Conservation (phyloP, 768 basidiomycete genomes). For the Lactarius pseudohatsudake region DNA sequence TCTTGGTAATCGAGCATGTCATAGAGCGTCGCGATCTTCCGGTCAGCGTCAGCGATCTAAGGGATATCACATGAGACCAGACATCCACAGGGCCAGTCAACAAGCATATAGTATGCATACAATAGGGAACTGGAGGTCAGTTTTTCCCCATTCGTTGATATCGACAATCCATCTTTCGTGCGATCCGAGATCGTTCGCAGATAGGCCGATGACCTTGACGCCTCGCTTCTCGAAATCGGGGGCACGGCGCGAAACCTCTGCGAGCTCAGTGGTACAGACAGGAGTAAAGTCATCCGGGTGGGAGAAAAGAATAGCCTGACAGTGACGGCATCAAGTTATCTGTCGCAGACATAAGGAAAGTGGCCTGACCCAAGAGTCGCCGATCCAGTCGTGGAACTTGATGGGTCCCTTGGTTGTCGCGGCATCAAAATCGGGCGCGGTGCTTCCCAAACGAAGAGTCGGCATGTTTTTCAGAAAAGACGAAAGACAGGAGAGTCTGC, state of each 20-base stretch:
- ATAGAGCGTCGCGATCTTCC: conserved; percentile 81
- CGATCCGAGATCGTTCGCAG: conserved; percentile 82
- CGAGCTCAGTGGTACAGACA: conserved; percentile 96
- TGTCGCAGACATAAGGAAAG: not conserved
- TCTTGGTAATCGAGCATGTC: conserved; percentile 98
- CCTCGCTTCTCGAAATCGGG: conserved; percentile 82
- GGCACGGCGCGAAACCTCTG: conserved; percentile 87
- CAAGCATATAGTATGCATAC: conserved; percentile 42
- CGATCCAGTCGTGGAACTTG: conserved; percentile 93
- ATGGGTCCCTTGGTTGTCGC: conserved; percentile 85
- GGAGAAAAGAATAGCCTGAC: conserved; percentile 84
- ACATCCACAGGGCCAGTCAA: not conserved
- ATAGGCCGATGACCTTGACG: conserved; percentile 93
- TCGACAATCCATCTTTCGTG: conserved; percentile 90
- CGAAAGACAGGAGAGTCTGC: not conserved
- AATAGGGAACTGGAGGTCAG: conserved; percentile 88
- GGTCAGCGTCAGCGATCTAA: conserved; percentile 89
- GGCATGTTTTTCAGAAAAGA: conserved; percentile 32
- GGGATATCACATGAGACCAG: not conserved
- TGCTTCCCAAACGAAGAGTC: conserved; percentile 78
- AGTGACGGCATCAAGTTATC: not conserved
- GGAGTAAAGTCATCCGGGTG: conserved; percentile 94
- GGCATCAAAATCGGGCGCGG: conserved; percentile 90
- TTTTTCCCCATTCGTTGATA: conserved; percentile 82
- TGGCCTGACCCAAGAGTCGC: conserved; percentile 72